A percentile compares a stretch with the other conserved stretches of the same genome.
These are phyloP conservation scores for Crepidotus variabilis DNA, from an alignment of 768 basidiomycete species.

Conservation along the genomic window DNA sequence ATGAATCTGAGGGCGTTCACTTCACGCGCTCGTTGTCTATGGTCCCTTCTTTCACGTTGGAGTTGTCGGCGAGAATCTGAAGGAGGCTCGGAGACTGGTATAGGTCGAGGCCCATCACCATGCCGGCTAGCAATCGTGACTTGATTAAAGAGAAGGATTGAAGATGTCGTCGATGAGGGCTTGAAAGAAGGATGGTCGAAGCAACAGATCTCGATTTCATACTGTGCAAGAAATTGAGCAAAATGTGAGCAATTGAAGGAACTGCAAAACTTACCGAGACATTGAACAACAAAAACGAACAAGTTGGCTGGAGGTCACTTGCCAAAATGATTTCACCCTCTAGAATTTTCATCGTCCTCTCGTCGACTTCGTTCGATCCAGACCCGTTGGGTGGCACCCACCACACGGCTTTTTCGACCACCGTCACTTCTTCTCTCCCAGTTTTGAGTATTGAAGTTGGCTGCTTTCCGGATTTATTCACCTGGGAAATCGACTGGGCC, in stretches of 20 bases:
- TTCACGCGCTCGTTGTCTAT: background rate
- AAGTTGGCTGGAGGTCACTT: slow-evolving; percentile 25
- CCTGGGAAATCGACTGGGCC: slow-evolving; percentile 1
- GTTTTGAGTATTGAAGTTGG: background rate
- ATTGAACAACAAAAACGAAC: slow-evolving; percentile 21
- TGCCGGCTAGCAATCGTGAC: slow-evolving; percentile 25
- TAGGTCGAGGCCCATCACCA: slow-evolving; percentile 21
- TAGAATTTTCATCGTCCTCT: slow-evolving; percentile 14
- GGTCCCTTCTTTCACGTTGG: background rate
- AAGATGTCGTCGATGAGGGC: slow-evolving; percentile 2
- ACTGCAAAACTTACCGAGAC: slow-evolving; percentile 20
- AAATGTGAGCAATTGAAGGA: background rate
- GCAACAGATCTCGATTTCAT: slow-evolving; percentile 20
- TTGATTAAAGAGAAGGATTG: slow-evolving; percentile 17
- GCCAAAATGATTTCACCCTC: slow-evolving; percentile 30
- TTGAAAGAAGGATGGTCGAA: slow-evolving; percentile 20
- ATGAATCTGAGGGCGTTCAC: too few species aligned
- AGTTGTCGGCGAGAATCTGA: slow-evolving; percentile 1
- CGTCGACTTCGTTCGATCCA: background rate
- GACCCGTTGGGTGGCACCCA: slow-evolving; percentile 10
- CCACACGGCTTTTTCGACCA: slow-evolving; percentile 26
- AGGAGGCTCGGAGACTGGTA: slow-evolving; percentile 16
- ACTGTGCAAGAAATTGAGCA: slow-evolving; percentile 11
- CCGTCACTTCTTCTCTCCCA: slow-evolving; percentile 8
- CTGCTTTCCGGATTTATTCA: background rate